Evolutionary conservation across 2,329 filamentous ascomycete species (phyloP).

Genomic region (Aureobasidium sp.): DNA sequence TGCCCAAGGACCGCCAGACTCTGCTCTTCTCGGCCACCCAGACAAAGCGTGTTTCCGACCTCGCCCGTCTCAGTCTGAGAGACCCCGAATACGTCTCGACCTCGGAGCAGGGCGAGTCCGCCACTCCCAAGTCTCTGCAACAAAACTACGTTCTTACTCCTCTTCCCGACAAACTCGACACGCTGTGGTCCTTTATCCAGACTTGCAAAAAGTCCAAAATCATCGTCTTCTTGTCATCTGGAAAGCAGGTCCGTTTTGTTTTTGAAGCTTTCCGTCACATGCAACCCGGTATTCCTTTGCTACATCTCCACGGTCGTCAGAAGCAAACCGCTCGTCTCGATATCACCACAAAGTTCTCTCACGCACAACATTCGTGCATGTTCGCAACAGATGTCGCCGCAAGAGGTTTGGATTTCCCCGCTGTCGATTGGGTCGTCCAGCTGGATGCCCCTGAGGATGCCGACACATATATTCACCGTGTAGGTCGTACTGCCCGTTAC

Average conservation of each 20-base stretch:
- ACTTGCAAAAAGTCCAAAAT: constrained; percentile 89
- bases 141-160: constrained; percentile 88
- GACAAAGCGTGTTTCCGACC: constrained; percentile 85
- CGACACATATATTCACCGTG: constrained; percentile 95
- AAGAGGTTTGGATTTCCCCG: constrained; percentile 87
- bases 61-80: constrained; percentile 76
- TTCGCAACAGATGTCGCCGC: constrained; percentile 96
- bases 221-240: constrained; percentile 87
- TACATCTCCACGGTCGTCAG: constrained; percentile 89
- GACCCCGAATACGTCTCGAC: constrained; percentile 94
- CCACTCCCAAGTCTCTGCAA: constrained; percentile 75
- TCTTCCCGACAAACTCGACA: constrained; percentile 81
- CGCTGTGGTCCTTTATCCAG: constrained; percentile 84
- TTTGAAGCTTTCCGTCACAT: constrained; percentile 90
- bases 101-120: constrained; percentile 68
- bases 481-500: constrained; percentile 89
- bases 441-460: constrained; percentile 94
- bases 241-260: constrained; percentile 92
- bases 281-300: constrained; percentile 84
- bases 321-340: constrained; percentile 84
- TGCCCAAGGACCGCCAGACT: constrained; percentile 79
- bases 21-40: constrained; percentile 94
- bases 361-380: constrained; percentile 73
- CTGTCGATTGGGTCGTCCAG: constrained; percentile 98
- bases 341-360: constrained; percentile 74